Evolutionary conservation across 2,329 filamentous ascomycete genomes (phyloP).

Genomic region (Nigrograna mackinnonii): DNA sequence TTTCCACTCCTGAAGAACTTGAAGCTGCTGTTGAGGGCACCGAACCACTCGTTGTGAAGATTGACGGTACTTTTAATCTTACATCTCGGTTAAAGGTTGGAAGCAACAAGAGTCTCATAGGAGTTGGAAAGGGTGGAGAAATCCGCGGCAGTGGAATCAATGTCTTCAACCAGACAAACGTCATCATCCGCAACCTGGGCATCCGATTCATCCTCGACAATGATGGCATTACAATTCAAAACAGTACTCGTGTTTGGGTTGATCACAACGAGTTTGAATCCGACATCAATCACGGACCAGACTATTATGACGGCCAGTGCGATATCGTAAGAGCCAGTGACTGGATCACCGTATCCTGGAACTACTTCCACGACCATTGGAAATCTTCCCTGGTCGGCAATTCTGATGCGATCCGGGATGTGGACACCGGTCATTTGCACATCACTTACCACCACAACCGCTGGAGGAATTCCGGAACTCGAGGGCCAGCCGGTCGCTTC

Average conservation of each 20-base stretch:
- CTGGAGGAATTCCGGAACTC: conserved; percentile 66
- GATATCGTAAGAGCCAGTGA: conserved; percentile 67
- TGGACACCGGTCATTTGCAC: conserved; percentile 65
- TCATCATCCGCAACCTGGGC: conserved; percentile 66
- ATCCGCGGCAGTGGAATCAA: conserved; percentile 53
- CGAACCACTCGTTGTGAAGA: conserved; percentile 44
- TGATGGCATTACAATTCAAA: conserved; percentile 64
- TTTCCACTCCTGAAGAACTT: conserved; percentile 28
- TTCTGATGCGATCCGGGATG: conserved; percentile 58
- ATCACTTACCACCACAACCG: conserved; percentile 71
- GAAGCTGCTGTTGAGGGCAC: conserved; percentile 27
- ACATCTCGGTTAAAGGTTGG: conserved; percentile 48
- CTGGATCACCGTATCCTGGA: conserved; percentile 61
- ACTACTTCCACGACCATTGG: conserved; percentile 62
- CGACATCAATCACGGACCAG: conserved; percentile 66
- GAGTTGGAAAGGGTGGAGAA: conserved; percentile 47
- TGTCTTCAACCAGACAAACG: conserved; percentile 58
- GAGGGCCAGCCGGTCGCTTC: conserved; percentile 66
- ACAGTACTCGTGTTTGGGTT: conserved; percentile 62
- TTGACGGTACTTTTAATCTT: conserved; percentile 48
- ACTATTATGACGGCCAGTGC: conserved; percentile 65
- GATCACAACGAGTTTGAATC: conserved; percentile 70
- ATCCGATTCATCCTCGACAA: conserved; percentile 61
- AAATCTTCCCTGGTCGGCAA: conserved; percentile 66
- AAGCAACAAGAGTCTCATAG: conserved; percentile 47